Evolutionary conservation across 208 protist genomes (phyloP), one percentile per base, ranked within the genome.

Genomic region (Wallacemonas sp.): DNA sequence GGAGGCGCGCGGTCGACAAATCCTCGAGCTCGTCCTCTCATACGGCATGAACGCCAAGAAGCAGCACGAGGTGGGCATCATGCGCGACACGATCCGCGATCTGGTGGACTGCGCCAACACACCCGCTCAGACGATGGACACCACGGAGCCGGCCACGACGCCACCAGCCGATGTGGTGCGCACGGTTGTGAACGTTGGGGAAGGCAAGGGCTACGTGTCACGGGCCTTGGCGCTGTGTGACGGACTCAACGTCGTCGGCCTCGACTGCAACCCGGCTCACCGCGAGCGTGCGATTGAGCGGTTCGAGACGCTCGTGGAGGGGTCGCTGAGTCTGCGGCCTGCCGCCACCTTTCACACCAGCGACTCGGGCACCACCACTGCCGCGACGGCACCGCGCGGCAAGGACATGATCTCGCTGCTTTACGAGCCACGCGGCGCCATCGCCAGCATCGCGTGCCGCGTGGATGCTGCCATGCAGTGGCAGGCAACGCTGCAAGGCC

Each of bases 201-300:
- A 96, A 61, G 92, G 92, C 24, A 96, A 96, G 57, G 92, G 92
- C 23, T 96, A 96, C 65, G 82, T 94, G 0, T 95, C 88, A 0
- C 81, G 92, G 19, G 79, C 84, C 0, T 65, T 96, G 4, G 84
- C 92, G 2, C 68, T 96, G 43, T 92, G 83, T 71, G 83, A 89
- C 49, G 78, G 80, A 14, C 34, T 93, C 43, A 87, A 94, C 66
- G 84, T 95, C 5, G 44, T 96, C 24, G 92, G 92, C 23, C 74
- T 96, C 23, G 92, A 96, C 75, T 96, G 92, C 72, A 96, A 96
- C 52, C 88, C 92, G 1, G 44, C 70, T 3, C 92, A 96, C 74
- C 86, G 92, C 71, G 88, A 95, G 55, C 64, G 78, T 16, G 81
- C 78, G 4, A 61, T 81, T 12, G 84, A 85, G 43, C 80, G 87